Percentiles rank a stretch among this genome's conserved stretches.
These are phyloP conservation scores for Avena atlantica DNA, from an alignment of 176 grass and related monocot species.

Conservation along the genomic window DNA sequence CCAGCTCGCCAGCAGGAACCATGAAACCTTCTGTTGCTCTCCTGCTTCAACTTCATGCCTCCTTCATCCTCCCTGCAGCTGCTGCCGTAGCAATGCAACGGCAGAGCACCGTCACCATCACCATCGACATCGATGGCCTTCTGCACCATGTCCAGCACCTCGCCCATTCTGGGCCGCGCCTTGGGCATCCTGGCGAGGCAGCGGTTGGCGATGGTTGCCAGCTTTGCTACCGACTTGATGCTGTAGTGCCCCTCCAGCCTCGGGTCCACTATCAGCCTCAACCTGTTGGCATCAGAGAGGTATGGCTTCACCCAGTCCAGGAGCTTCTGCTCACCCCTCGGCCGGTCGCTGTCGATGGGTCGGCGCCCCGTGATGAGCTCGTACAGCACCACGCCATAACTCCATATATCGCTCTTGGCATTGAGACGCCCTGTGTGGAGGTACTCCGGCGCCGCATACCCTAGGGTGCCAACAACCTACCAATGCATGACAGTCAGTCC, in stretches of 20 bases:
- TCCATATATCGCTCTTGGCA: conserved; percentile 69
- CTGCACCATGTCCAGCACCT: conserved; percentile 57
- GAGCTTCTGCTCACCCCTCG: conserved; percentile 65
- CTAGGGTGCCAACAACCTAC: conserved; percentile 64
- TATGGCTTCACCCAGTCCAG: conserved; percentile 71
- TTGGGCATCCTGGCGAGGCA: conserved; percentile 51
- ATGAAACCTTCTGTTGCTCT: neutral
- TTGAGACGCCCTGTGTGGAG: conserved; percentile 62
- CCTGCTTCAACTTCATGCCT: neutral
- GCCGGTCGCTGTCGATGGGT: conserved; percentile 58
- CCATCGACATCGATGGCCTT: conserved; percentile 39
- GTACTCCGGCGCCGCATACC: conserved; percentile 72
- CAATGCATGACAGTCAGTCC: neutral
- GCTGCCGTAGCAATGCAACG: conserved; percentile 16
- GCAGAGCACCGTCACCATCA: neutral
- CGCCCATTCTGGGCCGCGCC: conserved; percentile 64
- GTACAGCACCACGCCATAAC: conserved; percentile 69
- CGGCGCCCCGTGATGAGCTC: conserved; percentile 65
- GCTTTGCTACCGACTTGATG: conserved; percentile 42
- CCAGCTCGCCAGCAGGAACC: neutral
- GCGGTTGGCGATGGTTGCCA: conserved; percentile 60
- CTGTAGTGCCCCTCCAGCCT: conserved; percentile 48
- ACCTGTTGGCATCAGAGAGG: conserved; percentile 44
- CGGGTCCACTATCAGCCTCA: conserved; percentile 56
- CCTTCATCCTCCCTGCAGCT: neutral